Base-by-base conservation (phyloP, 495 filamentous ascomycete species). In the Aspergillus avenaceus region DNA sequence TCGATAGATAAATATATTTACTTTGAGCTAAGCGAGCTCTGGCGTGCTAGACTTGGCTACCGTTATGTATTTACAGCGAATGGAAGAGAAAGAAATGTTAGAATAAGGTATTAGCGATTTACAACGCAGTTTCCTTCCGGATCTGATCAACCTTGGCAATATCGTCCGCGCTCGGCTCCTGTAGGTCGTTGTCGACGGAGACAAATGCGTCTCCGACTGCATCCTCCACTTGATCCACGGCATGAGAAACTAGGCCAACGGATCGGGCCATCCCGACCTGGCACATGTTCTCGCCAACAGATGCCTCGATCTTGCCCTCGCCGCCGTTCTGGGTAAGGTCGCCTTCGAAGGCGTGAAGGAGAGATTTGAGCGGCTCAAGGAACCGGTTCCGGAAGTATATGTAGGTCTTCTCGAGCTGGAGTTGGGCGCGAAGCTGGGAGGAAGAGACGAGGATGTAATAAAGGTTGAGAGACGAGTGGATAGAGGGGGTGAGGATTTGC, bases 361-460 rank as follows among this genome's bases (percentile, higher is more conserved):
- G 41, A 1, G 59, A 51, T 9, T 67, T 65, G 18, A 76, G 56
- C 1, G 66, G 73, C 8, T 53, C 46, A 1, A 71, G 59, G 13
- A 71, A 73, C n/a, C 67, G 47, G 18, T 41, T 58, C n/a, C 65
- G 66, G 63, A 76, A 73, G 51, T 60, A 67, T 11, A 59, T 40
- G 13, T 66, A 59, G 0, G 62, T 67, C 56, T 71, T 72, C 22
- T 69, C 65, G 0, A 77, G 60, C 8, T 70, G 63, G 5, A 77
- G 56, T 9, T 57, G 45, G 8, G 57, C 25, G 4, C 67, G 62
- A 0, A 75, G 62, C 0, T 48, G 34, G 0, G 62, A 24, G 6
- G 71, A 70, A 0, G 67, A 71, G 23, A 74, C 54, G 13, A 78
- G 55, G 6, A 77, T 51, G 52, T 73, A 77, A 43, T 77, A 71